Evolutionary conservation across 1,139 yeast genomes (phyloP), one percentile per base, ranked within the genome.

Genomic region (Debaryomycetaceae sp.): DNA sequence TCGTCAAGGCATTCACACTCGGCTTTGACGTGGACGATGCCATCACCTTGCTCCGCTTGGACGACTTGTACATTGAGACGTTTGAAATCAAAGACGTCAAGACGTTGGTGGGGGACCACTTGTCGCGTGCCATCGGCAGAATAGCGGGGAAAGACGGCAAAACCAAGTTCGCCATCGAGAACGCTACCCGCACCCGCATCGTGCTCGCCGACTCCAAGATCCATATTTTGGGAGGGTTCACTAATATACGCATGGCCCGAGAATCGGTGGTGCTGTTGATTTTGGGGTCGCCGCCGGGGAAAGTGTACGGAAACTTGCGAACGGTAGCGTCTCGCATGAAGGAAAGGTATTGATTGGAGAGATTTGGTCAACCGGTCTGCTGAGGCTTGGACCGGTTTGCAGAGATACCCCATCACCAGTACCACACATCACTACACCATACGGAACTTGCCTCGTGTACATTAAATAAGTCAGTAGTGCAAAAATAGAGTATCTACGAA

Each of bases 111-210:
- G 98, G 98, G 15, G 98, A 90, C 57, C 98, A 90, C 70, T 69
- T 90, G 54, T 79, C 95, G 27, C 78, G 99, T 67, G 98, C 99
- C 13, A 90, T 90, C 52, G 99, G 98, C 46, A 86, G 99, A 69
- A 90, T 90, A 55, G 98, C 98, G 15, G 99, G 99, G 55, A 92
- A 90, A 52, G 99, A 90, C 51, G 99, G 99, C 49, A 87, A 87
- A 59, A 90, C 98, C 37, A 90, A 90, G 61, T 90, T 87, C 55
- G 96, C 98, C 22, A 90, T 90, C 47, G 99, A 90, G 58, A 90
- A 90, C 50, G 97, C 98, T 15, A 87, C 98, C 20, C 74, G 97
- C 62, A 90, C 99, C 11, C 79, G 99, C 66, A 87, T 90, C 28
- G 99, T 90, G 14, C 68, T 90, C 44, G 99, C 99, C 0, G 98